Percentiles rank a stretch among this genome's conserved stretches.
These are phyloP conservation scores for Syzygium oleosum DNA, from an alignment of 345 rosid species.

Conservation along the genomic window DNA sequence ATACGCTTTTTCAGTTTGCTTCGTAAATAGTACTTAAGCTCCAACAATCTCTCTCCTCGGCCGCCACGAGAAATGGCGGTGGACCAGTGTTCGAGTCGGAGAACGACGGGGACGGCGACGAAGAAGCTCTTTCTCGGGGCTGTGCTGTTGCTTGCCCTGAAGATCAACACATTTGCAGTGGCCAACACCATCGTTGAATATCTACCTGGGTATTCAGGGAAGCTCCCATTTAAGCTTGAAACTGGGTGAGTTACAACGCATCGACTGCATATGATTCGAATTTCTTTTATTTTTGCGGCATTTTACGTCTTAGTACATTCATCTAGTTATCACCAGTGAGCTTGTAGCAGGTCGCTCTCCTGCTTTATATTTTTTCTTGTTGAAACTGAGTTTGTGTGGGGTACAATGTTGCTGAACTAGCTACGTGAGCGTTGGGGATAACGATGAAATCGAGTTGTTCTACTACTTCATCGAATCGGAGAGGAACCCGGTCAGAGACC, in stretches of 20 bases:
- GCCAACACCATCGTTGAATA: background rate
- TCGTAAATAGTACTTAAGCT: background rate
- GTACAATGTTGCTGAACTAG: background rate
- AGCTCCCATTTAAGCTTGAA: constrained; percentile 31
- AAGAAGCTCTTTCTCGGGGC: background rate
- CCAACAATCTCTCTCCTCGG: background rate
- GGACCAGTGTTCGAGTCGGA: background rate
- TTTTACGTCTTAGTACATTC: background rate
- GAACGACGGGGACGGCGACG: background rate
- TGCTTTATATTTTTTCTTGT: background rate
- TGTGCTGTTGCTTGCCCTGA: background rate
- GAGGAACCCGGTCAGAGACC: constrained; percentile 18
- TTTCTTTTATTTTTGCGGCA: background rate
- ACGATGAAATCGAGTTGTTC: constrained; percentile 24
- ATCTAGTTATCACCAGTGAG: background rate
- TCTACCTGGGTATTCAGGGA: constrained; percentile 24
- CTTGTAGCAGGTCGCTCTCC: background rate
- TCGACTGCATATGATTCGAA: background rate
- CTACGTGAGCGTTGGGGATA: constrained; percentile 22
- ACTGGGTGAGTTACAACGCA: constrained; percentile 17
- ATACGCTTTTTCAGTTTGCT: background rate
- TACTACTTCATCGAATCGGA: constrained; percentile 34
- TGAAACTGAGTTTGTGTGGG: background rate
- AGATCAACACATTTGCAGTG: background rate
- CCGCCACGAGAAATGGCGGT: background rate